phyloP scores from a whole-genome alignment of 768 basidiomycete genomes.

The Tulasnella sp. region DNA sequence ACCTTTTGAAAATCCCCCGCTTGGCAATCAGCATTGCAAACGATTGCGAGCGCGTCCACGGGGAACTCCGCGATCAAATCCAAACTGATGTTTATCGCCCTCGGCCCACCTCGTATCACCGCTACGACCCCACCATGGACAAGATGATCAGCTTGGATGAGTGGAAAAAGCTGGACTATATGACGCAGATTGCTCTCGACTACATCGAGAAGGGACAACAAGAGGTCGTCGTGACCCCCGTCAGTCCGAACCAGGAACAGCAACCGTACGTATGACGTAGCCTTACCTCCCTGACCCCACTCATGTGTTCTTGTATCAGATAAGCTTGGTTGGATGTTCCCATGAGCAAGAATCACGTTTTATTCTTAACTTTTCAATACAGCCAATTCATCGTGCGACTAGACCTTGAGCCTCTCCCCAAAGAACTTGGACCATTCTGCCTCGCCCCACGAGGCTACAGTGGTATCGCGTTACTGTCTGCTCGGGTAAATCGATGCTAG shows the following conservation, averaged over 20 bases:
- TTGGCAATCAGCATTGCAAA: not conserved
- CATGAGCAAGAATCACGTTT: too few relatives aligned
- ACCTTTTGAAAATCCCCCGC: not conserved
- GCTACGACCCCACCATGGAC: not conserved
- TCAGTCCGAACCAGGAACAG: too few relatives aligned
- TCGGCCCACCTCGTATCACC: not conserved
- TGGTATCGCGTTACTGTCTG: conserved; percentile 45
- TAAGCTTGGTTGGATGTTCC: too few relatives aligned
- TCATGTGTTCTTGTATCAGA: too few relatives aligned
- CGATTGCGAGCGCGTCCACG: not conserved
- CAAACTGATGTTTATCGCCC: not conserved
- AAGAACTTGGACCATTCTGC: conserved; percentile 74
- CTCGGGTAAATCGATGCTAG: not conserved
- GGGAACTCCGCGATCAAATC: too few relatives aligned
- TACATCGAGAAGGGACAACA: not conserved
- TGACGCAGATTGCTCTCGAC: not conserved
- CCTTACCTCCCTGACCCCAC: too few relatives aligned
- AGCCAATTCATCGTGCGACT: too few relatives aligned
- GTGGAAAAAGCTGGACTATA: not conserved
- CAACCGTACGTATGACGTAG: too few relatives aligned
- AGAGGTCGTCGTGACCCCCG: too few relatives aligned
- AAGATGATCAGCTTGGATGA: not conserved
- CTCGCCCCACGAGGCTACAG: conserved; percentile 68
- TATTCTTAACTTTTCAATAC: too few relatives aligned
- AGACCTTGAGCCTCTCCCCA: conserved; percentile 33